These are phyloP conservation scores for Mycena citricolor DNA, from an alignment of 1,284 basidiomycete genomes.

Conservation along the genomic window DNA sequence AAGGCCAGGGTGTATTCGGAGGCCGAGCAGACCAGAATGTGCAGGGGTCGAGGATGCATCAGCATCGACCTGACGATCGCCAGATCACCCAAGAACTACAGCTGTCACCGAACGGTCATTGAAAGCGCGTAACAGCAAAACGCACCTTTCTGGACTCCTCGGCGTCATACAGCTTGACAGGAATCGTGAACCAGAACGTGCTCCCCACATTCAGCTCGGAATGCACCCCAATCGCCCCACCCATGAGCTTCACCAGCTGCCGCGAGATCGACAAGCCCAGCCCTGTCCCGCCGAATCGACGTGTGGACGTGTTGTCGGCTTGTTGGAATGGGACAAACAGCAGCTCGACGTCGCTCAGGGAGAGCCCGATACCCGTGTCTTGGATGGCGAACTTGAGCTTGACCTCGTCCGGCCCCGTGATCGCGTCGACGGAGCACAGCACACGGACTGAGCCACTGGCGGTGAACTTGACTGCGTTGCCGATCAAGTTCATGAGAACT, in stretches of 20 bases:
- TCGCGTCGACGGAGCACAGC: constrained; percentile 50
- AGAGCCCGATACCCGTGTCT: constrained; percentile 69
- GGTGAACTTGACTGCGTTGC: constrained; percentile 75
- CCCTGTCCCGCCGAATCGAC: constrained; percentile 71
- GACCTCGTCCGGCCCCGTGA: constrained; percentile 44
- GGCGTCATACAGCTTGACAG: constrained; percentile 55
- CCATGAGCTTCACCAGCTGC: constrained; percentile 71
- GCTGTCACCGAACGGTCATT: background rate
- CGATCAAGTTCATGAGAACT: constrained; percentile 75
- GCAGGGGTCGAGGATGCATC: constrained; percentile 44
- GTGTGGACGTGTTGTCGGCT: constrained; percentile 72
- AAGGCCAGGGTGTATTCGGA: constrained; percentile 57
- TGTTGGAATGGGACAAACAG: constrained; percentile 74
- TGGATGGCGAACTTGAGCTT: constrained; percentile 64
- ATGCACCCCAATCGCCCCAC: constrained; percentile 65
- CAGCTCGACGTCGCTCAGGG: constrained; percentile 59
- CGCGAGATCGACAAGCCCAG: constrained; percentile 70
- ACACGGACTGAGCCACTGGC: constrained; percentile 60
- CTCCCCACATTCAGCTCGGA: constrained; percentile 64
- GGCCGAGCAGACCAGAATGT: constrained; percentile 56
- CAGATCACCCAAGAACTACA: constrained; percentile 43
- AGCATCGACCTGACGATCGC: constrained; percentile 45
- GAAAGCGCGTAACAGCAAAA: background rate
- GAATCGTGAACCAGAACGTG: constrained; percentile 69
- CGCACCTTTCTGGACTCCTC: constrained; percentile 54